Evolutionary conservation across 78 protist genomes (phyloP).

Genomic region (Dictyostelium capitatum): DNA sequence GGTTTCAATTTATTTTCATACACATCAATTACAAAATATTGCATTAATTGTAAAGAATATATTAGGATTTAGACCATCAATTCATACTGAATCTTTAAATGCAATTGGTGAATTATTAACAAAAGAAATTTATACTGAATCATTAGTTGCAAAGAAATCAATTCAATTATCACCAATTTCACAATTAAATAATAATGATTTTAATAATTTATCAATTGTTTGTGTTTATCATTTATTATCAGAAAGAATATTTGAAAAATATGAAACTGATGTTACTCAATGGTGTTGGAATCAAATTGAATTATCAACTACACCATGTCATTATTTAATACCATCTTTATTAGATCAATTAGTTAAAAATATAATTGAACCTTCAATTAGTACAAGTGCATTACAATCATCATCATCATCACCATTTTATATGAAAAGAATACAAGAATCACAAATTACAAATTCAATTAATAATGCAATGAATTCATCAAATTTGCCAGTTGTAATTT

Average conservation of each 20-base stretch:
- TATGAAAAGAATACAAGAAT: constrained; percentile 66
- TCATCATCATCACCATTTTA: constrained; percentile 33
- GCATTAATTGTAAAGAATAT: constrained; percentile 35
- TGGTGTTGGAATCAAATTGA: constrained; percentile 58
- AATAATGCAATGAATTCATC: not conserved
- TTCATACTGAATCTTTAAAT: constrained; percentile 67
- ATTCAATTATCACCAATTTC: constrained; percentile 18
- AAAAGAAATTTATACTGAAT: constrained; percentile 58
- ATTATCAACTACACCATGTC: constrained; percentile 53
- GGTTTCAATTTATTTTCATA: constrained; percentile 66
- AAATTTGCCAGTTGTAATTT: constrained; percentile 14
- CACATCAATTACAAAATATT: constrained; percentile 63
- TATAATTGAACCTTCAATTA: constrained; percentile 52
- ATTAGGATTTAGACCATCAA: constrained; percentile 67
- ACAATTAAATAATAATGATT: constrained; percentile 13
- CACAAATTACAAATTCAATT: not conserved
- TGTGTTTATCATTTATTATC: constrained; percentile 62
- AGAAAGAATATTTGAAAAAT: constrained; percentile 73
- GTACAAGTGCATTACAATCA: not conserved
- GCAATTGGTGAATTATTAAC: constrained; percentile 57
- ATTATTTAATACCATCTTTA: constrained; percentile 51
- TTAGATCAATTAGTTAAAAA: constrained; percentile 62
- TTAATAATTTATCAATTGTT: constrained; percentile 26
- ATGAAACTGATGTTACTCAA: constrained; percentile 54
- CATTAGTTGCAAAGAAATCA: constrained; percentile 52